These are phyloP conservation scores for Chenopodium album DNA, from an alignment of 148 eudicot genomes.

Conservation along the genomic window DNA sequence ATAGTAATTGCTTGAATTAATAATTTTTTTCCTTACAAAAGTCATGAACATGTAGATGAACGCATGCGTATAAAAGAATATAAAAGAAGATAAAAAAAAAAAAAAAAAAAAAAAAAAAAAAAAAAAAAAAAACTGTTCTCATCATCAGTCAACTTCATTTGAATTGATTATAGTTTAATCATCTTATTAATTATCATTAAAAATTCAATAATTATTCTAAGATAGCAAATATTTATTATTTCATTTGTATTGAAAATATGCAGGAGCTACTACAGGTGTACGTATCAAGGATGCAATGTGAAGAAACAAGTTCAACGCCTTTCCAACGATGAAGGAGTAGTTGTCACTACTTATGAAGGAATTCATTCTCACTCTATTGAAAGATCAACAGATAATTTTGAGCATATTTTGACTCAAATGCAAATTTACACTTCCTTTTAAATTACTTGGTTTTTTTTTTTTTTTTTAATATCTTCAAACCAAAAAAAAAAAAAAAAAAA, in stretches of 20 bases:
- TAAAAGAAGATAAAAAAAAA: too few relatives aligned
- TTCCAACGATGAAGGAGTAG: constrained; percentile 72
- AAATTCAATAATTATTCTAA: too few relatives aligned
- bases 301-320: constrained; percentile 88
- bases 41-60: too few relatives aligned
- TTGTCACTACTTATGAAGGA: constrained; percentile 89
- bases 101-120: too few relatives aligned
- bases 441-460: neutral
- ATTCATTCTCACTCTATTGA: constrained; percentile 77
- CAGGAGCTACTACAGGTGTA: constrained; percentile 88
- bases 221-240: neutral
- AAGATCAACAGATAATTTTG: constrained; percentile 77
- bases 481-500: neutral
- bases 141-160: neutral
- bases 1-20: too few relatives aligned
- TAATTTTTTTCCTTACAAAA: too few relatives aligned
- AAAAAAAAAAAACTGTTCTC: too few relatives aligned
- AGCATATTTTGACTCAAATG: constrained; percentile 80
- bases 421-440: constrained; percentile 54
- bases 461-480: neutral
- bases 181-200: too few relatives aligned
- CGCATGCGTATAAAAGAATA: too few relatives aligned
- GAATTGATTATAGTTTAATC: neutral
- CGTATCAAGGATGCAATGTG: constrained; percentile 79
- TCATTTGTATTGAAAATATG: neutral